Conservation (phyloP, 2,329 filamentous ascomycete species). For the Apiospora saccharicola region DNA sequence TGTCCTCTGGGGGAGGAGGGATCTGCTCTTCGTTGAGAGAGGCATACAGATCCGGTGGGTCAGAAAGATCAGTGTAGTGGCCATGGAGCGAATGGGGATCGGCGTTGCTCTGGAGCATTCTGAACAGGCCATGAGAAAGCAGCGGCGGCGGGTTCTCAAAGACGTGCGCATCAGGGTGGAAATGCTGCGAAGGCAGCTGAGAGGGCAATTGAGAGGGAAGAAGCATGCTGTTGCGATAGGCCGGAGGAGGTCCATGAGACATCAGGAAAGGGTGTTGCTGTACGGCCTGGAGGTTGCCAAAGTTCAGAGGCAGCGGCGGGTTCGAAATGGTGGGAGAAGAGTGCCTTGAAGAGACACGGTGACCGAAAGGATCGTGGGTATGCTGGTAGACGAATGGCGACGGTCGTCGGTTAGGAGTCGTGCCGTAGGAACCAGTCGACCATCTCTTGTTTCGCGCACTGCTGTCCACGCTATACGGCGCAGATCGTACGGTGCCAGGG, state of each 20-base stretch:
- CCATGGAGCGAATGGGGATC: conserved; percentile 72
- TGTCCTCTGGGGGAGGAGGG: conserved; percentile 79
- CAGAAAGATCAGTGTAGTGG: conserved; percentile 76
- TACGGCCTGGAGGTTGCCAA: conserved; percentile 61
- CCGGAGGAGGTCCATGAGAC: conserved; percentile 58
- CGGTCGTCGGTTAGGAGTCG: conserved; percentile 60
- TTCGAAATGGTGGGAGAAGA: conserved; percentile 58
- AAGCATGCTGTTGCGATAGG: conserved; percentile 67
- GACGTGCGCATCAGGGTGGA: conserved; percentile 58
- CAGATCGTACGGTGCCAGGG: conserved; percentile 67
- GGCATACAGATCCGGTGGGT: conserved; percentile 79
- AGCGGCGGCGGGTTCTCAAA: conserved; percentile 68
- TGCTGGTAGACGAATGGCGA: conserved; percentile 69
- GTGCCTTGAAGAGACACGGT: conserved; percentile 62
- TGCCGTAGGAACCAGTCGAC: conserved; percentile 78
- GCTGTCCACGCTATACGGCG: conserved; percentile 74
- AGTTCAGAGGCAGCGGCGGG: conserved; percentile 59
- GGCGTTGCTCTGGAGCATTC: conserved; percentile 77
- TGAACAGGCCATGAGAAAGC: conserved; percentile 76
- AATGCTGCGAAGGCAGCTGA: conserved; percentile 59
- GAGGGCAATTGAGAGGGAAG: conserved; percentile 55
- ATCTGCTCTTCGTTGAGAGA: conserved; percentile 77
- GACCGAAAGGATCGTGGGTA: conserved; percentile 63
- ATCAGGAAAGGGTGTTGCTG: conserved; percentile 65
- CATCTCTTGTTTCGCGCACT: conserved; percentile 74